Conservation (phyloP, 2,329 filamentous ascomycete genomes). For the Alternaria incomplexa region DNA sequence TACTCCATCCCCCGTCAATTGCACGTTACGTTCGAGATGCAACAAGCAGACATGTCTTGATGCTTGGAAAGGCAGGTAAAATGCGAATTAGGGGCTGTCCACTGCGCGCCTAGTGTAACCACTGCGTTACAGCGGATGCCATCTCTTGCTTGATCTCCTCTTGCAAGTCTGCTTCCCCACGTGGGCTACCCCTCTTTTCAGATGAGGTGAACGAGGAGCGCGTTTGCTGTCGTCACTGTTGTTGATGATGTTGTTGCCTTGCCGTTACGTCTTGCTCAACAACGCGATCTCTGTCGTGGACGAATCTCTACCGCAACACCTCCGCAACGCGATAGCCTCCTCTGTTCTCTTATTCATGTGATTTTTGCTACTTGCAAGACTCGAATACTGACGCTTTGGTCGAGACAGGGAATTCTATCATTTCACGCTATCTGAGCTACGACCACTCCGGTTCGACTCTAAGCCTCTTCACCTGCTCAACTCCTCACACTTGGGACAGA, state of each 20-base stretch:
- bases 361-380: not conserved
- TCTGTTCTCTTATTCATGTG: not conserved
- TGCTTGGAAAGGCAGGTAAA: not conserved
- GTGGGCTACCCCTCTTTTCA: not conserved
- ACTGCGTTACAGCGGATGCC: not conserved
- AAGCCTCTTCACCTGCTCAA: not conserved
- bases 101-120: not conserved
- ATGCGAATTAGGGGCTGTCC: not conserved
- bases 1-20: not conserved
- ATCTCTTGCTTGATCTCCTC: not conserved
- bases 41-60: not conserved
- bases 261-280: not conserved
- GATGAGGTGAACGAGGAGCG: conserved; percentile 13
- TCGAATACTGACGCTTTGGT: not conserved
- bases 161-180: not conserved
- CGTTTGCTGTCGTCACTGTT: conserved; percentile 27
- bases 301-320: not conserved
- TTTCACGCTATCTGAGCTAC: not conserved
- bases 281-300: not conserved
- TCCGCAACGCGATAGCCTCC: not conserved
- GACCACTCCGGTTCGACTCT: not conserved
- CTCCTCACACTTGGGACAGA: not conserved
- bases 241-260: conserved; percentile 15
- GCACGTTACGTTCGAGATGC: not conserved
- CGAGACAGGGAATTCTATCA: not conserved